These are phyloP conservation scores for Coniosporium tulheliwenetii DNA, from an alignment of 2,329 filamentous ascomycete species.

Conservation along the genomic window DNA sequence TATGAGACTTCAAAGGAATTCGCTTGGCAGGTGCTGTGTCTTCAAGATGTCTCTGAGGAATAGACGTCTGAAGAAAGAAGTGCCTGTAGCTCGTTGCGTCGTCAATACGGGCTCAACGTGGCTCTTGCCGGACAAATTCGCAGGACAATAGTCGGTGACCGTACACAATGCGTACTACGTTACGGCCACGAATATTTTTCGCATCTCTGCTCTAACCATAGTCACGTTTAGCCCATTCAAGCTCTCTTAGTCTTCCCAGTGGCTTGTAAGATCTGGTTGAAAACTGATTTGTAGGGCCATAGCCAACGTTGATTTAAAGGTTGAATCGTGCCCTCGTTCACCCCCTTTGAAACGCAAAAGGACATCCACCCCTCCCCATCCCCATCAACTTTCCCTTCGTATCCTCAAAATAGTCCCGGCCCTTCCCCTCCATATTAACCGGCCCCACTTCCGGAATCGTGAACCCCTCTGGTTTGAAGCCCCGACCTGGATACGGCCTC, in stretches of 20 bases:
- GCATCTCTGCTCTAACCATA: not conserved
- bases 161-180: not conserved
- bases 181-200: not conserved
- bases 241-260: no score
- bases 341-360: constrained; percentile 2
- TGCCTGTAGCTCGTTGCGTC: not conserved
- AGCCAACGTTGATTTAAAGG: no score
- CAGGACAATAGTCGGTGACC: not conserved
- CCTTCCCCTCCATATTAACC: constrained; percentile 31
- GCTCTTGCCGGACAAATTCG: not conserved
- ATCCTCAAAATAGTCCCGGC: constrained; percentile 22
- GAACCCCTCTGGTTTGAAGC: constrained; percentile 36
- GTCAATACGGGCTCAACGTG: not conserved
- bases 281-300: no score
- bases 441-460: constrained; percentile 48
- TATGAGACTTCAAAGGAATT: not conserved
- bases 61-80: not conserved
- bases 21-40: not conserved
- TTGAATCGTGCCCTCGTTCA: no score
- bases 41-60: not conserved
- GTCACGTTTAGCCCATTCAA: not conserved
- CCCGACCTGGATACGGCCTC: constrained; percentile 30
- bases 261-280: no score
- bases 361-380: constrained; percentile 5
- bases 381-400: constrained; percentile 5